phyloP scores from a whole-genome alignment of 352 stramenopile genomes.

The Phytophthora cactorum region DNA sequence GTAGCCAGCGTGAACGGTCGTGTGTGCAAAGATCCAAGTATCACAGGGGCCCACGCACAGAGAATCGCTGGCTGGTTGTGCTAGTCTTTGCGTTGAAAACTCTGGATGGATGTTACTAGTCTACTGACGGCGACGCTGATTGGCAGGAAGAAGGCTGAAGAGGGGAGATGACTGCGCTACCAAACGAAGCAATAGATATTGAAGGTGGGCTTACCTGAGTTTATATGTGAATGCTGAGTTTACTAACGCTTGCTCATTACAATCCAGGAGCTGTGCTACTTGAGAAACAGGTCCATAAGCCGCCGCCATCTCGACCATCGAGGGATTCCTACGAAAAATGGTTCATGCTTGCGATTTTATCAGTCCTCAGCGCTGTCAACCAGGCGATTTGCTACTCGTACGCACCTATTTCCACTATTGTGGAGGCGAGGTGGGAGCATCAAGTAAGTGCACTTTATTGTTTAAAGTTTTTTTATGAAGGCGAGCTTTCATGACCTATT shows the following conservation, averaged over 20 bases:
- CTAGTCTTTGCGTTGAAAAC: too few relatives aligned
- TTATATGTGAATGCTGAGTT: background rate
- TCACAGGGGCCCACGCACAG: too few relatives aligned
- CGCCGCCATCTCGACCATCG: background rate
- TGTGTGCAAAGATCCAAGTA: background rate
- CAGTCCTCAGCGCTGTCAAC: conserved; percentile 60
- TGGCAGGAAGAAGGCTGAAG: background rate
- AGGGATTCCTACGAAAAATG: conserved; percentile 44
- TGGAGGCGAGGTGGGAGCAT: conserved; percentile 59
- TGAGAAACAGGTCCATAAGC: background rate
- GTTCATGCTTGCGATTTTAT: conserved; percentile 69
- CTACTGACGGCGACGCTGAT: too few relatives aligned
- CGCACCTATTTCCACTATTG: conserved; percentile 62
- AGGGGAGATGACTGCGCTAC: conserved; percentile 13
- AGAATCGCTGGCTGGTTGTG: too few relatives aligned
- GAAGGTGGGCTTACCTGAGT: conserved; percentile 5
- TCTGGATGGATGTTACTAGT: background rate
- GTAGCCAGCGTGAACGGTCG: background rate
- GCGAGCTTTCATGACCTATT: too few relatives aligned
- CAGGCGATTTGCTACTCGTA: conserved; percentile 80
- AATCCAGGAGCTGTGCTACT: background rate
- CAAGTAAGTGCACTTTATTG: conserved; percentile 25
- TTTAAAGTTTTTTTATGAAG: background rate
- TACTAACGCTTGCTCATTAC: background rate
- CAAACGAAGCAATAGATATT: conserved; percentile 14